A percentile compares a stretch with the other conserved stretches of the same genome.
Evolutionary conservation across 257 asterid genomes (phyloP).

Genomic region (Catharanthus roseus): DNA sequence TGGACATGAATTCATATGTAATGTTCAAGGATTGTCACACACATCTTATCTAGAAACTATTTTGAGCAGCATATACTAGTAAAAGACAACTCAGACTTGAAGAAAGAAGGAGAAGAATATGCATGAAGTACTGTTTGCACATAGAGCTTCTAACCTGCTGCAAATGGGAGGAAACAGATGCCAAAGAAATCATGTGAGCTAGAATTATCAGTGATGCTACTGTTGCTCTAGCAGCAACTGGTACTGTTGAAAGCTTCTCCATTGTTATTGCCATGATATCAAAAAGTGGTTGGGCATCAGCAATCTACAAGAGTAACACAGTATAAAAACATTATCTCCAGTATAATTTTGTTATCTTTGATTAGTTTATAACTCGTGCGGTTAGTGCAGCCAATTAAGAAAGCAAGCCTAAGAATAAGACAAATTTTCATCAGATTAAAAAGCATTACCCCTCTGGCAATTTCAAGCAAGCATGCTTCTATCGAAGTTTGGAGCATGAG

Average conservation of each 20-base stretch:
- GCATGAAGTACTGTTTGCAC: not conserved
- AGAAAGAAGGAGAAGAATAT: not conserved
- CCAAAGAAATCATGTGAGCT: slow-evolving; percentile 79
- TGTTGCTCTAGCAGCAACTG: slow-evolving; percentile 79
- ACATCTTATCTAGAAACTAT: not conserved
- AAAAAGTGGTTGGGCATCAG: slow-evolving; percentile 71
- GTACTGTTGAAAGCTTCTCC: slow-evolving; percentile 78
- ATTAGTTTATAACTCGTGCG: not conserved
- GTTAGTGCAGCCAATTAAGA: not conserved
- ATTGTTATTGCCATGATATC: slow-evolving; percentile 89
- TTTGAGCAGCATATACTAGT: not conserved
- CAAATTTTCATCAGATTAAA: not conserved
- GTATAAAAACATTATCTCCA: not conserved
- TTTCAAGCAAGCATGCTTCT: slow-evolving; percentile 83
- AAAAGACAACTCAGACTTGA: not conserved
- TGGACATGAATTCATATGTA: not conserved
- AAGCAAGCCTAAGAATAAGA: slow-evolving; percentile 4
- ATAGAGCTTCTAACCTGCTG: slow-evolving; percentile 55
- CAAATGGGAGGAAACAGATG: slow-evolving; percentile 54
- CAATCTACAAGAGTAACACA: slow-evolving; percentile 39
- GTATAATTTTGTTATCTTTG: not conserved
- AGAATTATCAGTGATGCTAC: slow-evolving; percentile 77
- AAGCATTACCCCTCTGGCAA: slow-evolving; percentile 82
- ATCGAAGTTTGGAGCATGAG: slow-evolving; percentile 63
- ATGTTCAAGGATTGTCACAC: not conserved